Evolutionary conservation across 1,284 basidiomycete species (phyloP), one percentile per base, ranked within the genome.

Genomic region (Cronartium quercuum): DNA sequence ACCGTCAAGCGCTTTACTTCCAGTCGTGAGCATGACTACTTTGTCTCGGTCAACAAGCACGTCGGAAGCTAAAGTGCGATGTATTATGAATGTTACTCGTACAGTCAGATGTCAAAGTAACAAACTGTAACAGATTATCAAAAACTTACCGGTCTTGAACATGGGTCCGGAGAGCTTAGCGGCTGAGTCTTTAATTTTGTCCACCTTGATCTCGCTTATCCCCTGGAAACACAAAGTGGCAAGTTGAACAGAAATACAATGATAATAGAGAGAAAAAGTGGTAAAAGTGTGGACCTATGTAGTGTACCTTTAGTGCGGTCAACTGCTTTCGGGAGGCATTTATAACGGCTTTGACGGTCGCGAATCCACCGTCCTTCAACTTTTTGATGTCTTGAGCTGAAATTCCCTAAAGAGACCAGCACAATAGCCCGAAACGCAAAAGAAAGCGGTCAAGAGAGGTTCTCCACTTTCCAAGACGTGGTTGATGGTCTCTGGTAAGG

Each of bases 331-430:
- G 85, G 0, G 93, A 92, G 1, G 78, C 77, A 66, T 24, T 73
- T 86, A 44, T 64, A 64, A 90, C 82, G 15, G 82, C 82, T n/a
- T 84, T 81, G 13, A 85, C 80, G 2, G 84, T 85, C 15, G 84
- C 82, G 61, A 84, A 82, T 9, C 84, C 84, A 3, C 82, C 80
- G 0, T 82, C 91, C 84, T 95, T 95, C 77, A 96, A 87, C 83
- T 96, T 96, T 75, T 89, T 82, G 74, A 96, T 94, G 81, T 96
- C 93, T 83, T 94, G 91, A 40, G 93, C 89, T 78, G 94, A 95
- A 82, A 95, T 94, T 24, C 93, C 92, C 91, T 94, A 66, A 40
- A 71, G 24, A 13, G 47, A 66, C 13, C n/a, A 5, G 21, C 38
- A 57, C 38, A n/a, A 6, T 34, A 34, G 13, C 12, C 40, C 6